phyloP scores from a whole-genome alignment of 345 rosid genomes.

The Rhizophora apiculata region DNA sequence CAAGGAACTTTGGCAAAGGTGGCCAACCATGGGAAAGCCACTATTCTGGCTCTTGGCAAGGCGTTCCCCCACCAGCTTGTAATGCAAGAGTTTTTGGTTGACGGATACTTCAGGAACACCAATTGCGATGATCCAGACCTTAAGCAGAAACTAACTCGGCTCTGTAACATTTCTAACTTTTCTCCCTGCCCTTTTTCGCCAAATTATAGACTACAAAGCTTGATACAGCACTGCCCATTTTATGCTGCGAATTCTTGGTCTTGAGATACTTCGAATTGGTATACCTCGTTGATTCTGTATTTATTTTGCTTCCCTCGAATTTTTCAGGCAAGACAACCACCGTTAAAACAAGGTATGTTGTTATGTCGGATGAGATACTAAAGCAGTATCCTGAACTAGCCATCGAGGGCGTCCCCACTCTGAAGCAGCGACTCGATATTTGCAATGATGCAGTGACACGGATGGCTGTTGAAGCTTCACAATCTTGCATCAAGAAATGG shows the following conservation, averaged over 20 bases:
- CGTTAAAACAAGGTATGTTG: constrained; percentile 90
- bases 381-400: constrained; percentile 80
- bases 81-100: constrained; percentile 90
- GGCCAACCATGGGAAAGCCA: constrained; percentile 61
- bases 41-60: constrained; percentile 80
- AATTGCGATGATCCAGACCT: constrained; percentile 89
- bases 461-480: constrained; percentile 88
- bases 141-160: constrained; percentile 79
- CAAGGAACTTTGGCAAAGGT: constrained; percentile 30
- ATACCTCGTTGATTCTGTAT: not conserved
- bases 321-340: constrained; percentile 87
- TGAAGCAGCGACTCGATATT: constrained; percentile 72
- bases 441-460: constrained; percentile 78
- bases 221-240: too few relatives aligned
- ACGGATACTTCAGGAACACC: constrained; percentile 86
- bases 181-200: not conserved
- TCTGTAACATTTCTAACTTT: constrained; percentile 47
- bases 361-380: constrained; percentile 93
- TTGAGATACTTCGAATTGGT: not conserved
- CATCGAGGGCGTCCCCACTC: constrained; percentile 76
- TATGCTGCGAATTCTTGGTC: too few relatives aligned
- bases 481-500: constrained; percentile 77
- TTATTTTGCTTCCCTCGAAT: constrained; percentile 1
- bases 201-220: too few relatives aligned
- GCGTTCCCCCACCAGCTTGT: constrained; percentile 98